Conservation (phyloP, 306 rosid species). For the Sicyos baderoa region DNA sequence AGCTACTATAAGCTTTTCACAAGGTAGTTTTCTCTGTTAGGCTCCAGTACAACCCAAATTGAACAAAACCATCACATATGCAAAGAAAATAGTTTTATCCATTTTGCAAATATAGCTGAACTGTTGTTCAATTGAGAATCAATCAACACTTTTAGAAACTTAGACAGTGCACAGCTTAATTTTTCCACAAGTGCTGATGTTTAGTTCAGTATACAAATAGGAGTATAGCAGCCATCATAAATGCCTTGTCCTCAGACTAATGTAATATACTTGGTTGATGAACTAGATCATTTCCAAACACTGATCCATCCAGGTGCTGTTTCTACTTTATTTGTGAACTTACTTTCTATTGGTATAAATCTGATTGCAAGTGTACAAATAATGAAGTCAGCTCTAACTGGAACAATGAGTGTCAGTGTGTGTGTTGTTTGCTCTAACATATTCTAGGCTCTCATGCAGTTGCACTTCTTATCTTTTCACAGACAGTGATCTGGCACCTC, state of each 20-base stretch:
- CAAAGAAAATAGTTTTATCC: too few relatives aligned
- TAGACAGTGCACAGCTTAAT: neutral
- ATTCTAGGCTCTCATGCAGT: too few relatives aligned
- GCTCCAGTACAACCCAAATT: too few relatives aligned
- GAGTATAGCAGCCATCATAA: neutral
- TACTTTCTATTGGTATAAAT: neutral
- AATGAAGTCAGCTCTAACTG: too few relatives aligned
- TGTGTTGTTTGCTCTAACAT: neutral
- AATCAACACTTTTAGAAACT: constrained; percentile 6
- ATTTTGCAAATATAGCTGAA: too few relatives aligned
- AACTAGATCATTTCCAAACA: too few relatives aligned
- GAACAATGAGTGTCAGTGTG: neutral
- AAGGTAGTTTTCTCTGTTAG: too few relatives aligned
- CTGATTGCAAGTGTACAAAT: neutral
- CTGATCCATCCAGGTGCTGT: neutral
- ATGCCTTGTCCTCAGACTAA: neutral
- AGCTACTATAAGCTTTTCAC: neutral
- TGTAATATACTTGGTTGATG: neutral
- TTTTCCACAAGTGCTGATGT: too few relatives aligned
- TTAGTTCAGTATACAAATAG: too few relatives aligned
- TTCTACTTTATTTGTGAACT: neutral
- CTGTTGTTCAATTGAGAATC: too few relatives aligned
- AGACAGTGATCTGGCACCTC: neutral
- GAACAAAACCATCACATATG: too few relatives aligned
- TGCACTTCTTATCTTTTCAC: neutral